These are phyloP conservation scores for Microsporum canis DNA, from an alignment of 2,329 filamentous ascomycete species.

Conservation along the genomic window DNA sequence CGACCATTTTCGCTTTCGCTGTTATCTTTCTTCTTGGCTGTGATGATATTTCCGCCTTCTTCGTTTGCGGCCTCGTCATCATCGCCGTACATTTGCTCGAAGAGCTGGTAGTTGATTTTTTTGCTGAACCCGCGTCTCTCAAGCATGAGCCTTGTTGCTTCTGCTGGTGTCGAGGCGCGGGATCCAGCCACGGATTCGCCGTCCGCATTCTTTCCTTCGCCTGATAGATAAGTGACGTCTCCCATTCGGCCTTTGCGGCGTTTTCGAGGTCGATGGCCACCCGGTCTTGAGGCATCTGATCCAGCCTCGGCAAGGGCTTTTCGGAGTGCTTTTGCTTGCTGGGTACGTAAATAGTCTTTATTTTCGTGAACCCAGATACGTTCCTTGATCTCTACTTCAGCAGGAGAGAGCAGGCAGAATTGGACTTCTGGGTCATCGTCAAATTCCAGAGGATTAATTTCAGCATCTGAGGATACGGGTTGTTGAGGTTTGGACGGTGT, in stretches of 20 bases:
- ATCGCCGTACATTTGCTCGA: slow-evolving; percentile 33
- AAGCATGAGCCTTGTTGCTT: slow-evolving; percentile 57
- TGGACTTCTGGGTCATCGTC: slow-evolving; percentile 78
- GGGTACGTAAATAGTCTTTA: slow-evolving; percentile 78
- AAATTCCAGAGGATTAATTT: slow-evolving; percentile 72
- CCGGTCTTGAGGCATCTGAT: slow-evolving; percentile 23
- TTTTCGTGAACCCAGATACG: slow-evolving; percentile 91
- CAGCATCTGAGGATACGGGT: slow-evolving; percentile 41
- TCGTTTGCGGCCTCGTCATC: slow-evolving; percentile 20
- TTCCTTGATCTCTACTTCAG: slow-evolving; percentile 73
- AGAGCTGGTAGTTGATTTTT: slow-evolving; percentile 56
- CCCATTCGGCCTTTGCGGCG: slow-evolving; percentile 38
- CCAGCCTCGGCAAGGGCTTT: slow-evolving; percentile 51
- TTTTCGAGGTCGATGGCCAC: slow-evolving; percentile 37
- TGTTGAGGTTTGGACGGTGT: slow-evolving; percentile 21
- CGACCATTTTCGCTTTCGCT: slow-evolving; percentile 11
- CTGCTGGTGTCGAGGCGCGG: slow-evolving; percentile 55
- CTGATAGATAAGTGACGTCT: slow-evolving; percentile 35
- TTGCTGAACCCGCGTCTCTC: slow-evolving; percentile 59
- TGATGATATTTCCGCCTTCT: slow-evolving; percentile 6
- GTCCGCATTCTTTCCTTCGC: slow-evolving; percentile 39
- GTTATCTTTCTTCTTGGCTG: slow-evolving; percentile 13
- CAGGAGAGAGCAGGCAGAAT: slow-evolving; percentile 61
- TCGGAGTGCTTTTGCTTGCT: slow-evolving; percentile 72
- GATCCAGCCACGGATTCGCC: slow-evolving; percentile 54